Base-by-base conservation (phyloP, 2,329 filamentous ascomycete species). In the Diaporthe sp. region DNA sequence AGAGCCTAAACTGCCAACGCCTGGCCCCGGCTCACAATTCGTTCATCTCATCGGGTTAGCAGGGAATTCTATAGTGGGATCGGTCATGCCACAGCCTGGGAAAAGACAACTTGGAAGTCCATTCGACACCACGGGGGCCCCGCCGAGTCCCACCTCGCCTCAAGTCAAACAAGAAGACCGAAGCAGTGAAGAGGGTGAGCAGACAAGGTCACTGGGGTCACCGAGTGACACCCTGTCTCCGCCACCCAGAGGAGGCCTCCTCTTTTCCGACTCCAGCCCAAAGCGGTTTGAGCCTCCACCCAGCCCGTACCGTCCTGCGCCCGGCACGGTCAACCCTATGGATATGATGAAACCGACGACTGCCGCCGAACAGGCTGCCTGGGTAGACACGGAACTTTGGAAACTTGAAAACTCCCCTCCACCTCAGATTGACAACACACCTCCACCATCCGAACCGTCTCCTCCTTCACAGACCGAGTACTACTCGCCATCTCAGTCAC, bases 321-420 rank as follows among this genome's bases (percentile, higher is more conserved):
- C 85, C 4, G 86, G 86, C 45, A 89, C 87, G 5, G 87, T 88
- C 13, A 89, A 89, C 54, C 88, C 88, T 0, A 88, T 88, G 85
- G 86, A 88, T 66, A 86, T 89, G 40, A 89, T 89, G 88, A 86
- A 84, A 7, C 83, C 84, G 0, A 83, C 82, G 17, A 85, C 82
- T 52, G 77, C 79, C 12, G 79, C 80, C 38, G 84, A 85, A 75
- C 82, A 79, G 38, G 80, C 79, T 35, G 82, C 80, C 73, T 80
- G 79, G 75, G 77, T 82, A 25, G 78, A 83, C 35, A 82, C 83
- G 52, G 82, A 84, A 70, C 80, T 85, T 12, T 80, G 82, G 72
- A 80, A 81, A 66, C 79, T 83, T 30, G 79, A 82, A 67, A 81
- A 80, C 68, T 79, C 81, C 1, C 78, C 80, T 30, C 80, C 80